These are phyloP conservation scores for Cercospora zeae-maydis DNA, from an alignment of 2,329 filamentous ascomycete genomes.

Conservation along the genomic window DNA sequence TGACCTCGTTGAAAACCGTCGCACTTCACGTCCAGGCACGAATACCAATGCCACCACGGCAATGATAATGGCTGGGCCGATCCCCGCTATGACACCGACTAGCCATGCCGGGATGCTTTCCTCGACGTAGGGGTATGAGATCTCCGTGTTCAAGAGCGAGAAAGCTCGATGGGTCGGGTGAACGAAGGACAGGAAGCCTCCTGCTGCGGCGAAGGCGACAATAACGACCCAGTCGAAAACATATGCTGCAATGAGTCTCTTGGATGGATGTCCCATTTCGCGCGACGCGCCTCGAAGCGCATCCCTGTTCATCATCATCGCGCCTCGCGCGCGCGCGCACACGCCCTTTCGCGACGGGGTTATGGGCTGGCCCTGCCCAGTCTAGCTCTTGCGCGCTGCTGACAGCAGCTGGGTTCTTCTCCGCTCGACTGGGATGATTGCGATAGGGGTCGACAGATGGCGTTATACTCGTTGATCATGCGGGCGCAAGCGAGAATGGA, in stretches of 20 bases:
- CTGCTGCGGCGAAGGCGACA: slow-evolving; percentile 37
- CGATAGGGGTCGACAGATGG: background rate
- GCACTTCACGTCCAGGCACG: slow-evolving; percentile 67
- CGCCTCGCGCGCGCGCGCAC: background rate
- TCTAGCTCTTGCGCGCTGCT: background rate
- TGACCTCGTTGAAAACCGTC: slow-evolving; percentile 30
- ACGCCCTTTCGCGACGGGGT: background rate
- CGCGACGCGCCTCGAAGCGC: slow-evolving; percentile 14
- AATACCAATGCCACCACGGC: slow-evolving; percentile 63
- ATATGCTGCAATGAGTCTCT: slow-evolving; percentile 59
- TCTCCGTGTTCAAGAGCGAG: slow-evolving; percentile 67
- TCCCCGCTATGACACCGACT: slow-evolving; percentile 60
- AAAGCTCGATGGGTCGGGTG: slow-evolving; percentile 68
- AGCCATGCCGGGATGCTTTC: slow-evolving; percentile 69
- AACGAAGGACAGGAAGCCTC: slow-evolving; percentile 50
- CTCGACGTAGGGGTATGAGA: slow-evolving; percentile 70
- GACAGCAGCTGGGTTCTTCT: background rate
- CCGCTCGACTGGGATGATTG: background rate
- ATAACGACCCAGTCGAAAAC: slow-evolving; percentile 71
- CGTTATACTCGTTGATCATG: background rate
- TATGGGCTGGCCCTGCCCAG: background rate
- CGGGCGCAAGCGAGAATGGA: background rate
- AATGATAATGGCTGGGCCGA: slow-evolving; percentile 66
- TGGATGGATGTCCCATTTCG: slow-evolving; percentile 17
- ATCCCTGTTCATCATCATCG: slow-evolving; percentile 3